Conservation (phyloP, 768 basidiomycete species). For the Pholiota molesta region DNA sequence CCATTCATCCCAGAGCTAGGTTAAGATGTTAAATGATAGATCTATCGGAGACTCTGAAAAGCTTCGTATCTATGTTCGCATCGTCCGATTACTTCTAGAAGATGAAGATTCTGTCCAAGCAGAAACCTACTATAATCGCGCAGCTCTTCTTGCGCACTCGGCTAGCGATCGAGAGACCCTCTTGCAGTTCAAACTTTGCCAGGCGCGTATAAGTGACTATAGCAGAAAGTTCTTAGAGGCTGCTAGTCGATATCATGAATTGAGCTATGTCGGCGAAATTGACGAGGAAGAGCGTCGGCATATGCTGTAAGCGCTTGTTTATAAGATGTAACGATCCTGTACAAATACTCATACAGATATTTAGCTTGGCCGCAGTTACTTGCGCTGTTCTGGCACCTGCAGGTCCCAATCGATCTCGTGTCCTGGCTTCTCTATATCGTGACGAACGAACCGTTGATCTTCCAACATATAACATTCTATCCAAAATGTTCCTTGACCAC, state of each 20-base stretch:
- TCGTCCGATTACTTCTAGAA: conserved; percentile 91
- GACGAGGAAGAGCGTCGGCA: conserved; percentile 92
- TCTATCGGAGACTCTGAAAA: conserved; percentile 79
- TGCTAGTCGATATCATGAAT: conserved; percentile 90
- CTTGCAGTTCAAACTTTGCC: conserved; percentile 87
- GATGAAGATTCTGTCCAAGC: conserved; percentile 97
- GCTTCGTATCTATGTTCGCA: conserved; percentile 88
- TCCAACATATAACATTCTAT: conserved; percentile 85
- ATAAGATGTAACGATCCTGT: neutral
- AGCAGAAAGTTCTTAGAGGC: conserved; percentile 93
- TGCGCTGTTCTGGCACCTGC: conserved; percentile 97
- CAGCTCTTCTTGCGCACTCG: conserved; percentile 85
- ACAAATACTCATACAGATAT: conserved; percentile 1
- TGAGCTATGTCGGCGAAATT: conserved; percentile 88
- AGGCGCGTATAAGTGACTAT: conserved; percentile 94
- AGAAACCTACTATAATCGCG: conserved; percentile 98
- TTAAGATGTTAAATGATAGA: conserved; percentile 7
- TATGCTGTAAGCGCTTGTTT: conserved; percentile 69
- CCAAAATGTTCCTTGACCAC: conserved; percentile 98
- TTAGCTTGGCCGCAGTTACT: conserved; percentile 87
- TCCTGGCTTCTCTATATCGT: conserved; percentile 89
- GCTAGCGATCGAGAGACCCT: conserved; percentile 78
- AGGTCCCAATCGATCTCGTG: conserved; percentile 92
- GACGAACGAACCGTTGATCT: conserved; percentile 88
- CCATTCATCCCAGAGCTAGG: neutral